phyloP scores from a whole-genome alignment of 108 stramenopile genomes.

The Licmophora abbreviata region DNA sequence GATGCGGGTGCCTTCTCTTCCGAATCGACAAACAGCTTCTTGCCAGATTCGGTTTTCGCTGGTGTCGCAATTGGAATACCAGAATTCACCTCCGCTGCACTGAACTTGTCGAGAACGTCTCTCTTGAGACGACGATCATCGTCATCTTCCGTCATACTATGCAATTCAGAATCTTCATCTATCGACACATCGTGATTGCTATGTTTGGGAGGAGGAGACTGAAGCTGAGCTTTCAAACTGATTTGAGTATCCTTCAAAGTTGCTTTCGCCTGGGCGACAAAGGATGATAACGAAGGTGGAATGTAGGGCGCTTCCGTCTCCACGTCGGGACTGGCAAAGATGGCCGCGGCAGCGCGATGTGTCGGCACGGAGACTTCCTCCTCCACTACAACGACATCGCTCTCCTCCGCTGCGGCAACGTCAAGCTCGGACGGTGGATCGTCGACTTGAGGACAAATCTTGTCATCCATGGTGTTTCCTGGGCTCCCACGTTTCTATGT shows the following conservation, averaged over 20 bases:
- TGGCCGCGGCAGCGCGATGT: not conserved
- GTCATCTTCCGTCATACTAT: not conserved
- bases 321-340: not conserved
- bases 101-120: not conserved
- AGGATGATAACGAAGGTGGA: not conserved
- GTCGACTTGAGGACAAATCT: not conserved
- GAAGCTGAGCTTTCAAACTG: not conserved
- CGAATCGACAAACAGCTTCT: not conserved
- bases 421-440: not conserved
- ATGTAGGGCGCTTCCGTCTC: not conserved
- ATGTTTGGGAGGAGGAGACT: not conserved
- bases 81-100: no score
- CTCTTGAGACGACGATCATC: constrained; percentile 2
- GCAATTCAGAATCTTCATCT: not conserved
- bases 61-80: not conserved
- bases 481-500: not conserved
- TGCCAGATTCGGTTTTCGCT: not conserved
- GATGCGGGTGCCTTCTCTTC: not conserved
- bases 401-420: not conserved
- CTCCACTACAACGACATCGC: not conserved
- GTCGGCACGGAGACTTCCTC: not conserved
- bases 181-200: not conserved
- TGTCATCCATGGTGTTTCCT: not conserved
- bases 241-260: not conserved
- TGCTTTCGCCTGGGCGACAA: not conserved